phyloP scores from a whole-genome alignment of 352 stramenopile species.

The Saprolegnia parasitica region DNA sequence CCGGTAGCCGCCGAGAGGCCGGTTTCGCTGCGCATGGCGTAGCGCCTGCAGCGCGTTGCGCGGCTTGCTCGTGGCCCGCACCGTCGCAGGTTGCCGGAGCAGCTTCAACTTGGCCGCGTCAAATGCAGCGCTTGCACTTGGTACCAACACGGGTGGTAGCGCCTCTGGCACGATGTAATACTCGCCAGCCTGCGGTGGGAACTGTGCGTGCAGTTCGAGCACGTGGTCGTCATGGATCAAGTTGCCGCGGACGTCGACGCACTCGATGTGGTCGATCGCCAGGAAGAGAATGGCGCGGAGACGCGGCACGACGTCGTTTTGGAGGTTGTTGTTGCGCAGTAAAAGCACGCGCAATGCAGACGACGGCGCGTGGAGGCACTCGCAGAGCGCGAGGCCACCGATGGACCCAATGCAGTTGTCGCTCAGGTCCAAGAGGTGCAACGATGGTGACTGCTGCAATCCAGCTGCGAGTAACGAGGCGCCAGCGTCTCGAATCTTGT shows the following conservation, averaged over 20 bases:
- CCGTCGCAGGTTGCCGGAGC: not conserved
- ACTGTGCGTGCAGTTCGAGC: not conserved
- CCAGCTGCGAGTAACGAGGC: slow-evolving; percentile 42
- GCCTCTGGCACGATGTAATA: not conserved
- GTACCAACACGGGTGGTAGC: not conserved
- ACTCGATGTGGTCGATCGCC: slow-evolving; percentile 32
- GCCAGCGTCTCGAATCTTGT: slow-evolving; percentile 42
- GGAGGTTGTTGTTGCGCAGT: slow-evolving; percentile 57
- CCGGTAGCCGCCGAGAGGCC: not conserved
- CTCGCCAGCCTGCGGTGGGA: not conserved
- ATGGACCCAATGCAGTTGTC: slow-evolving; percentile 53
- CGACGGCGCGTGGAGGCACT: slow-evolving; percentile 34
- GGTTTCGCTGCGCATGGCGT: not conserved
- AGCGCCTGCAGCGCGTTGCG: not conserved
- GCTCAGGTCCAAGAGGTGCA: slow-evolving; percentile 53
- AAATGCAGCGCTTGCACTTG: not conserved
- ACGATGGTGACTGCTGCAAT: slow-evolving; percentile 39
- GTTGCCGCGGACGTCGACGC: slow-evolving; percentile 52
- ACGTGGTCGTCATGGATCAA: slow-evolving; percentile 44
- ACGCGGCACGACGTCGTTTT: slow-evolving; percentile 43
- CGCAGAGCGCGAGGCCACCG: slow-evolving; percentile 48
- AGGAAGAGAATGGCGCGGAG: slow-evolving; percentile 41
- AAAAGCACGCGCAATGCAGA: slow-evolving; percentile 43
- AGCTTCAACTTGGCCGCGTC: not conserved
- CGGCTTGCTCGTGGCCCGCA: not conserved